Conservation (phyloP, 768 basidiomycete species). For the Podaxis pistillaris region DNA sequence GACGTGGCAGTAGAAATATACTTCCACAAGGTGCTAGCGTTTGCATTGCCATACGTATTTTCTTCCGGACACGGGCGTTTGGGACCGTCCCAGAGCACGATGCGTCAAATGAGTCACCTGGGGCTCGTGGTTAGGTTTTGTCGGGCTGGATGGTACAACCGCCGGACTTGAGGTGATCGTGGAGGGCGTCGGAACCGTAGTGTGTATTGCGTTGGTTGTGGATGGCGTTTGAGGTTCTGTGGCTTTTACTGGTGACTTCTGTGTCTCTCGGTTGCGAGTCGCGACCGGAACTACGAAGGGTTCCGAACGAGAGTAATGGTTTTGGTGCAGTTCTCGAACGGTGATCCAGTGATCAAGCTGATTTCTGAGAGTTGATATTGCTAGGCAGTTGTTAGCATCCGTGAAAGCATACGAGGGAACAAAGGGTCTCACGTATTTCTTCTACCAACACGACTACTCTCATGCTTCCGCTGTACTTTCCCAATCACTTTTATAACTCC, state of each 20-base stretch:
- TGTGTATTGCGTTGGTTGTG: conserved; percentile 13
- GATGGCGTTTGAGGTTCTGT: conserved; percentile 4
- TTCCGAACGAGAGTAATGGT: conserved; percentile 44
- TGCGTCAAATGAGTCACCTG: conserved; percentile 24
- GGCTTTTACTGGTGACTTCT: conserved; percentile 1
- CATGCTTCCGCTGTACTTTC: conserved; percentile 36
- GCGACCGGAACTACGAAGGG: conserved; percentile 50
- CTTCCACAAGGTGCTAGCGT: conserved; percentile 51
- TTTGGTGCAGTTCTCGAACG: conserved; percentile 53
- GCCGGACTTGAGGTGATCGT: conserved; percentile 23
- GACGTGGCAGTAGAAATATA: conserved; percentile 24
- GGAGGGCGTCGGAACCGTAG: conserved; percentile 17
- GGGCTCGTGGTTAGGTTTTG: conserved; percentile 20
- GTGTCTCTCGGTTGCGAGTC: conserved; percentile 1
- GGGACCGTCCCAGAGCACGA: conserved; percentile 73
- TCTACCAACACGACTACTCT: conserved; percentile 46
- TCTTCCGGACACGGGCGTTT: conserved; percentile 32
- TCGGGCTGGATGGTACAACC: conserved; percentile 26
- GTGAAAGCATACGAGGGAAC: not conserved
- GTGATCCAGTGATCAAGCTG: conserved; percentile 53
- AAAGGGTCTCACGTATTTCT: conserved; percentile 43
- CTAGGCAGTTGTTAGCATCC: conserved; percentile 21
- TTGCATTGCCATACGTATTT: conserved; percentile 9
- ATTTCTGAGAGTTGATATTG: conserved; percentile 47
- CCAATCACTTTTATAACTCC: conserved; percentile 47